Conservation (phyloP, 176 grass and related monocot species). For the Zoysia japonica region DNA sequence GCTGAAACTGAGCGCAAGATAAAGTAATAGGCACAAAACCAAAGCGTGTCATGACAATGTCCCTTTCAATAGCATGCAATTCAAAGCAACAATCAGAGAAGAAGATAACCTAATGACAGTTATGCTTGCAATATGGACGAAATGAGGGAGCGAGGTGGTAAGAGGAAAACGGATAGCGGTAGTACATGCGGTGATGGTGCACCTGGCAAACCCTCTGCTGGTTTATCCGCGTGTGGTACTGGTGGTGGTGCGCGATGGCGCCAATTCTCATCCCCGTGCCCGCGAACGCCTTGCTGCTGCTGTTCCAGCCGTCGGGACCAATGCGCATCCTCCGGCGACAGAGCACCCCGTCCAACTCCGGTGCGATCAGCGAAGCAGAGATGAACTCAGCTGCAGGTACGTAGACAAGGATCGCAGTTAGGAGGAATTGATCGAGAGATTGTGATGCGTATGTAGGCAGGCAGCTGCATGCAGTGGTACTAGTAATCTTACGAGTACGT, state of each 20-base stretch:
- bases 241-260: constrained; percentile 31
- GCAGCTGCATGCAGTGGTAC: background rate
- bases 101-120: no score
- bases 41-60: no score
- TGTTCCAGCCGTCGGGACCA: constrained; percentile 31
- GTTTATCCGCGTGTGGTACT: constrained; percentile 29
- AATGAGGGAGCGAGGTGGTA: background rate
- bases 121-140: no score
- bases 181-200: constrained; percentile 16
- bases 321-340: constrained; percentile 48
- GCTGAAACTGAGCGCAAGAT: no score
- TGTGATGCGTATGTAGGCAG: background rate
- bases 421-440: background rate
- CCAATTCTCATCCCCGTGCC: constrained; percentile 49
- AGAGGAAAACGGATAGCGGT: background rate
- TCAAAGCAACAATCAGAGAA: no score
- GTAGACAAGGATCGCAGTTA: background rate
- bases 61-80: no score
- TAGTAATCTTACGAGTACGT: no score
- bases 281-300: background rate
- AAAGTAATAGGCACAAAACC: no score
- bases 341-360: background rate
- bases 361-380: background rate
- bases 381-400: background rate
- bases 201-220: constrained; percentile 52